These are phyloP conservation scores for Hyphopichia khmerensis DNA, from an alignment of 1,139 yeast genomes.

Conservation along the genomic window DNA sequence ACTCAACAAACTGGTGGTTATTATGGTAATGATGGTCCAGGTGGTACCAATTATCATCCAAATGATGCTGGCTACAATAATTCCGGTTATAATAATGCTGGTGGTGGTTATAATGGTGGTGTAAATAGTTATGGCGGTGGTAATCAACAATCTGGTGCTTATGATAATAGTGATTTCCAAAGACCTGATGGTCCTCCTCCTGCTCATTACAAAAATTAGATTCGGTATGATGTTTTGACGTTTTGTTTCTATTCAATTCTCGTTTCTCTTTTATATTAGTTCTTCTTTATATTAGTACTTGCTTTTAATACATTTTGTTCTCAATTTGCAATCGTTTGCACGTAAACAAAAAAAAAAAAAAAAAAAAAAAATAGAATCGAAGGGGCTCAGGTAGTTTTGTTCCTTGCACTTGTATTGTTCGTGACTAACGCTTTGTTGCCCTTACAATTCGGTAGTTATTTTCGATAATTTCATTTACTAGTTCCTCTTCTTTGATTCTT, in stretches of 20 bases:
- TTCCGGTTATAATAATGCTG: no score
- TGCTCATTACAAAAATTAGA: conserved; percentile 12
- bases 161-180: conserved; percentile 8
- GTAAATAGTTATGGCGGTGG: conserved; percentile 5
- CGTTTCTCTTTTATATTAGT: neutral
- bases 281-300: neutral
- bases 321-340: no score
- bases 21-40: conserved; percentile 3
- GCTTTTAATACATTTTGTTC: no score
- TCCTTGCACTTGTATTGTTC: no score
- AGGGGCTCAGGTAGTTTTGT: no score
- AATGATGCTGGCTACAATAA: neutral
- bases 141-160: neutral
- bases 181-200: conserved; percentile 25
- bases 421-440: no score
- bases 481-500: no score
- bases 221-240: no score
- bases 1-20: conserved; percentile 12
- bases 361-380: no score
- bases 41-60: neutral
- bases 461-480: no score
- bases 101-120: conserved; percentile 1
- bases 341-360: no score
- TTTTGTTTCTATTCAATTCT: neutral
- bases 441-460: no score